A percentile compares a stretch with the other conserved stretches of the same genome.
These are phyloP conservation scores for Barnettozyma sucrosica DNA, from an alignment of 805 yeast genomes.

Conservation along the genomic window DNA sequence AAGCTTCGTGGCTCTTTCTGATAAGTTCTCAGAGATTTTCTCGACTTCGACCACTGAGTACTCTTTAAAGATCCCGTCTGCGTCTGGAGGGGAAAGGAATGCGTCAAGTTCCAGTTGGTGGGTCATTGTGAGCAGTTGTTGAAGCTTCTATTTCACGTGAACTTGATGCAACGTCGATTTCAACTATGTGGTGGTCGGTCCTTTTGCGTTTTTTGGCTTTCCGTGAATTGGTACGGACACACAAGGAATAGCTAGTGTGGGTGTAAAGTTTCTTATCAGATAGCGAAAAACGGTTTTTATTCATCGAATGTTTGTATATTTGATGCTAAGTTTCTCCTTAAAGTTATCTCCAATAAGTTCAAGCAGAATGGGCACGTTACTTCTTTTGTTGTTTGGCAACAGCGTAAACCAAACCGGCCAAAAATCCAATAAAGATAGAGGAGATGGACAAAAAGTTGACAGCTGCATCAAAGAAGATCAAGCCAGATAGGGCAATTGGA, in stretches of 20 bases:
- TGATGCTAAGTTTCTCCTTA: not conserved
- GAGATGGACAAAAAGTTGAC: conserved; percentile 87
- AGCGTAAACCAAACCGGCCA: conserved; percentile 94
- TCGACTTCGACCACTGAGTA: conserved; percentile 2
- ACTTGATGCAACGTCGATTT: too few relatives aligned
- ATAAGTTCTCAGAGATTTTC: not conserved
- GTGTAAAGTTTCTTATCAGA: too few relatives aligned
- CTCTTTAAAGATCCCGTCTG: conserved; percentile 1
- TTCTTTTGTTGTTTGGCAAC: conserved; percentile 81
- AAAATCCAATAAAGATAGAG: conserved; percentile 89
- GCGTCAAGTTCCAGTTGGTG: not conserved
- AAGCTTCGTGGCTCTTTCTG: not conserved
- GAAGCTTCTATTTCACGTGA: not conserved
- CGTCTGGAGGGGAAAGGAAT: not conserved
- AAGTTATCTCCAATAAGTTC: not conserved
- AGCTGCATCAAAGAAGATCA: conserved; percentile 91
- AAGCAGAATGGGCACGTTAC: not conserved
- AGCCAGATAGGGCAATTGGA: conserved; percentile 94
- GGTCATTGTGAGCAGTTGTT: not conserved
- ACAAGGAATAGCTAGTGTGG: too few relatives aligned
- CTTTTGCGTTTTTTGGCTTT: not conserved
- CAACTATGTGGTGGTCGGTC: too few relatives aligned
- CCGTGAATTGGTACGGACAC: not conserved
- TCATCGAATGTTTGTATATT: not conserved
- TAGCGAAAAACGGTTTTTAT: too few relatives aligned